Evolutionary conservation across 164 flowering plant species (phyloP), one percentile per base, ranked within the genome.

Genomic region (Buxus sempervirens): DNA sequence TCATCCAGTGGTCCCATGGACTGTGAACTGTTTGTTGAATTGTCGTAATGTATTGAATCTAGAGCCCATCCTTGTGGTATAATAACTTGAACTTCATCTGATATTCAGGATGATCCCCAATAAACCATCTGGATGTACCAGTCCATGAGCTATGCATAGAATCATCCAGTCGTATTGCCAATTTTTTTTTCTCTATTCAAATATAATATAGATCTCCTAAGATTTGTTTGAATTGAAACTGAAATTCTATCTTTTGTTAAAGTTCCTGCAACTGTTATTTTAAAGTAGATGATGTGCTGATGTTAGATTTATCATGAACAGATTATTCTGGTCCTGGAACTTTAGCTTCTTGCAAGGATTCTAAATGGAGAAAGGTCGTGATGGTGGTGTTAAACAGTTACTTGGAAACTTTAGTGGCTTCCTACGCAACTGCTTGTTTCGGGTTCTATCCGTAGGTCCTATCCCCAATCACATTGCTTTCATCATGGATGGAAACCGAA

Each of bases 401-500:
- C 23, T 65, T 36, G 78, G 64, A 21, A 55, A 27, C 27, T 14
- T 83, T 0, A 9, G 70, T 28, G 60, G 62, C 59, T 72, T 75
- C 53, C 14, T 78, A 19, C 77, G 83, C 48, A 80, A 62, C 58
- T 76, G 70, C 60, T 9, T 84, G 22, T 82, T 75, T 64, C 25
- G 62, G n/a, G 54, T 87, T 53, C 72, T 86, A 15, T 76, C 80
- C 5, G 68, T 68, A 24, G 86, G 86, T 49, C 81, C 89, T 0
- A 63, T 85, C 16, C 91, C 91, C 1, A 49, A 28, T 27, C 91
- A 87, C 69, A 69, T 87, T 64, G 89, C 91, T 15, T 87, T 87
- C 66, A 87, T 87, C 58, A 83, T 87, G 89, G 91, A 87, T 72
- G 91, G 87, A 21, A 87, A 87, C 63, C 75, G 91, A 62, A 82